phyloP scores from a whole-genome alignment of 305 asterid genomes.

The Stenogyne calaminthoides region DNA sequence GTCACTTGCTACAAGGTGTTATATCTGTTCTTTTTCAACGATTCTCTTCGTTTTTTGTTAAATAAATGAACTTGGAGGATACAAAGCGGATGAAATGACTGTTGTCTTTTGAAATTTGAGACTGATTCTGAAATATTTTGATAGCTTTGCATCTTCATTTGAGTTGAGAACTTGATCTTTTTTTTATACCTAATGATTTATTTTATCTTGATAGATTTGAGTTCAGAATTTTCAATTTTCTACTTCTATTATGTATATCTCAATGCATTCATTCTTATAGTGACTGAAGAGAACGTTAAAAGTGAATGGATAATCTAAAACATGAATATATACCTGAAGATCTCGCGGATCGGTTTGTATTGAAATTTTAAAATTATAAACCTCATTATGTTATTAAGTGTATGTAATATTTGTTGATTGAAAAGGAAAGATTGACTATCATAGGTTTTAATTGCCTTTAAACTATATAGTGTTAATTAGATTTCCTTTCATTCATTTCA shows the following conservation, averaged over 20 bases:
- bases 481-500: too few species aligned
- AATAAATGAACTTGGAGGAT: background rate
- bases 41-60: background rate
- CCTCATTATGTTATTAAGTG: too few species aligned
- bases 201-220: background rate
- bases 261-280: background rate
- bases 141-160: background rate
- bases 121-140: background rate
- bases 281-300: background rate
- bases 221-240: background rate
- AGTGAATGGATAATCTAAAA: background rate
- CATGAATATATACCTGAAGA: too few species aligned
- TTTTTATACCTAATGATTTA: too few species aligned
- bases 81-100: background rate
- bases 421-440: too few species aligned
- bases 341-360: too few species aligned
- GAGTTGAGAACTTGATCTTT: background rate
- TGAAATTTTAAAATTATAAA: too few species aligned
- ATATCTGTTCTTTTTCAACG: background rate
- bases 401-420: too few species aligned
- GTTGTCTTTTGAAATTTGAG: background rate
- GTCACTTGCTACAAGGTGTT: constrained; percentile 2
- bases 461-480: too few species aligned
- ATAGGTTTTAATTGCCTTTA: too few species aligned
- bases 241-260: background rate